A percentile compares a stretch with the other conserved stretches of the same genome.
Conservation (phyloP, 2,329 filamentous ascomycete genomes). For the Xylariaceae sp. region DNA sequence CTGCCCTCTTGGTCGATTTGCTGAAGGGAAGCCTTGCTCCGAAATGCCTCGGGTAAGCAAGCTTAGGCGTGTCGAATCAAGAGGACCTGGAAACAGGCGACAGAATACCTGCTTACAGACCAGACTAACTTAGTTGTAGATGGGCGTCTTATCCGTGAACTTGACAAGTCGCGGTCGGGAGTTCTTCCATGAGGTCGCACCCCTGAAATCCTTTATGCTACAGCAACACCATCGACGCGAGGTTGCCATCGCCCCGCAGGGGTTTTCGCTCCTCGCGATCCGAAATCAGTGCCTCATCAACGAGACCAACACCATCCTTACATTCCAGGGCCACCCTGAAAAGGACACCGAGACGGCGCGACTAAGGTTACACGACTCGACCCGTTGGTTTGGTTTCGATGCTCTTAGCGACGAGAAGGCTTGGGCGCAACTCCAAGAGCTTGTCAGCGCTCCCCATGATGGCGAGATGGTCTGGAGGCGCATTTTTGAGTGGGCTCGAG, state of each 20-base stretch:
- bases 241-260: constrained; percentile 23
- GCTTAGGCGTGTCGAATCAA: background rate
- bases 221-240: constrained; percentile 41
- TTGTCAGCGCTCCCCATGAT: constrained; percentile 33
- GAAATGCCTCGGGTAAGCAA: background rate
- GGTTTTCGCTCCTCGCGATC: constrained; percentile 12
- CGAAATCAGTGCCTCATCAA: constrained; percentile 37
- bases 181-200: constrained; percentile 33
- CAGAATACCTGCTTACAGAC: background rate
- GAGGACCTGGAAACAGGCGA: background rate
- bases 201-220: constrained; percentile 11
- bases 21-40: background rate
- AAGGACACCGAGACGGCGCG: constrained; percentile 37
- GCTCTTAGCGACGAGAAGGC: constrained; percentile 27
- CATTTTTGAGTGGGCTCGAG: constrained; percentile 17
- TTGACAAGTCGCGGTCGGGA: constrained; percentile 35
- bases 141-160: constrained; percentile 33
- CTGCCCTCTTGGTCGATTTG: background rate
- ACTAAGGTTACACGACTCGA: constrained; percentile 33
- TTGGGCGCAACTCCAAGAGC: constrained; percentile 25
- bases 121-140: constrained; percentile 21
- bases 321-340: constrained; percentile 43
- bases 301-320: constrained; percentile 36
- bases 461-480: constrained; percentile 36
- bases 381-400: constrained; percentile 35